Percentiles rank a stretch among this genome's conserved stretches.
Evolutionary conservation across 1,284 basidiomycete species (phyloP).

Genomic region (Phlebopus sp.): DNA sequence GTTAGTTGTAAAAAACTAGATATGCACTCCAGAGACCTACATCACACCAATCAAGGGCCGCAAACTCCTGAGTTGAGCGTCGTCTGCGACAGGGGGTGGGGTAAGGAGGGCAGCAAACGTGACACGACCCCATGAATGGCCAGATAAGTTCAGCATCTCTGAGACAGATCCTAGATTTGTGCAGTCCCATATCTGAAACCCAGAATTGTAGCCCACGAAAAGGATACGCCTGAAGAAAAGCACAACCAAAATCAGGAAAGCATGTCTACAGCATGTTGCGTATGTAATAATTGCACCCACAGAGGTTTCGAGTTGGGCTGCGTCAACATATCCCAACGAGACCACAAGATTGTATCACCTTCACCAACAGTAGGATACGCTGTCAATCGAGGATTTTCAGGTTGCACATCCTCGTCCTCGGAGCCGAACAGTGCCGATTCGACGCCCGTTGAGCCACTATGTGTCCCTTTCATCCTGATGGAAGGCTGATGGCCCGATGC

Average conservation of each 20-base stretch:
- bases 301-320: conserved; percentile 16
- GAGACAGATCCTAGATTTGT: conserved; percentile 51
- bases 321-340: conserved; percentile 26
- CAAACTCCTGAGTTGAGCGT: conserved; percentile 33
- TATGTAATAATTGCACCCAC: conserved; percentile 14
- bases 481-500: conserved; percentile 10
- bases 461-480: conserved; percentile 6
- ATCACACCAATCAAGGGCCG: conserved; percentile 56
- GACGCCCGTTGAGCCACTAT: conserved; percentile 16
- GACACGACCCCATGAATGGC: conserved; percentile 35
- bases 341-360: conserved; percentile 30
- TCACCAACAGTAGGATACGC: conserved; percentile 29
- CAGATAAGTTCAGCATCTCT: conserved; percentile 30
- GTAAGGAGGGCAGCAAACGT: conserved; percentile 44
- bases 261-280: conserved; percentile 7
- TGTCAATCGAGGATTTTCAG: conserved; percentile 14
- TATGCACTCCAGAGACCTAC: conserved; percentile 38
- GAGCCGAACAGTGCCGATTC: conserved; percentile 12
- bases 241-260: conserved; percentile 7
- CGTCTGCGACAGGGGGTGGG: conserved; percentile 31
- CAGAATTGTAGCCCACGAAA: conserved; percentile 54
- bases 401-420: conserved; percentile 25
- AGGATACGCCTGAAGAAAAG: conserved; percentile 51
- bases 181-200: conserved; percentile 71
- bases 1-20: conserved; percentile 6